Evolutionary conservation across 2,329 filamentous ascomycete species (phyloP).

Genomic region (Ceratocystis variospora): DNA sequence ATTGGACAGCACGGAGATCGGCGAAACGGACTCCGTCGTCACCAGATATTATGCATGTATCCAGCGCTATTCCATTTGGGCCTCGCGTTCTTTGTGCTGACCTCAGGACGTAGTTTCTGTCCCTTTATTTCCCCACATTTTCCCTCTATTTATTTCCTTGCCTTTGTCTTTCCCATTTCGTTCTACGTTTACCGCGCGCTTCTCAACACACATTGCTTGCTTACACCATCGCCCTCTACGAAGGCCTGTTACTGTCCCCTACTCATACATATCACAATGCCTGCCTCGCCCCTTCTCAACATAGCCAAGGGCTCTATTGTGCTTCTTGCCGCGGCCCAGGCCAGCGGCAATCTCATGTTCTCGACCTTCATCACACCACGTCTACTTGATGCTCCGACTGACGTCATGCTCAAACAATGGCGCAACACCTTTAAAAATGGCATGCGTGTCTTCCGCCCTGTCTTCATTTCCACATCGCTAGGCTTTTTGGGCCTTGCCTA

Average conservation of each 20-base stretch:
- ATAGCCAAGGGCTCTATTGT: constrained; percentile 9
- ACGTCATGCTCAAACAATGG: constrained; percentile 15
- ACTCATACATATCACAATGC: not conserved
- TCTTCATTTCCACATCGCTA: not conserved
- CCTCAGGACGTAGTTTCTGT: not conserved
- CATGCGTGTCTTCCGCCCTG: constrained; percentile 10
- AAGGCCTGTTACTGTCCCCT: not conserved
- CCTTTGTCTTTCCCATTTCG: not conserved
- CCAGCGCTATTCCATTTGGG: not conserved
- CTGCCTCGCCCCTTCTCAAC: not conserved
- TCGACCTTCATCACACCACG: constrained; percentile 10
- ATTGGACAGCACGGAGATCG: not conserved
- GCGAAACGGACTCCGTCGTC: not conserved
- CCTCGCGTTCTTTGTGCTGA: not conserved
- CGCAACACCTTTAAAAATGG: constrained; percentile 7
- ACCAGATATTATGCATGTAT: not conserved
- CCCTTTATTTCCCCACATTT: not conserved
- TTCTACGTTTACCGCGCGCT: not conserved
- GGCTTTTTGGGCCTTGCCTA: constrained; percentile 11
- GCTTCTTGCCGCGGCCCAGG: constrained; percentile 5
- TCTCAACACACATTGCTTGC: not conserved
- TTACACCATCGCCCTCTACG: not conserved
- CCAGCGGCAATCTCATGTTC: not conserved
- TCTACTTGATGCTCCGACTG: constrained; percentile 13
- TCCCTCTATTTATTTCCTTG: not conserved